A percentile compares a stretch with the other conserved stretches of the same genome.
These are phyloP conservation scores for Rhodotorula mucilaginosa DNA, from an alignment of 1,284 basidiomycete species.

Conservation along the genomic window DNA sequence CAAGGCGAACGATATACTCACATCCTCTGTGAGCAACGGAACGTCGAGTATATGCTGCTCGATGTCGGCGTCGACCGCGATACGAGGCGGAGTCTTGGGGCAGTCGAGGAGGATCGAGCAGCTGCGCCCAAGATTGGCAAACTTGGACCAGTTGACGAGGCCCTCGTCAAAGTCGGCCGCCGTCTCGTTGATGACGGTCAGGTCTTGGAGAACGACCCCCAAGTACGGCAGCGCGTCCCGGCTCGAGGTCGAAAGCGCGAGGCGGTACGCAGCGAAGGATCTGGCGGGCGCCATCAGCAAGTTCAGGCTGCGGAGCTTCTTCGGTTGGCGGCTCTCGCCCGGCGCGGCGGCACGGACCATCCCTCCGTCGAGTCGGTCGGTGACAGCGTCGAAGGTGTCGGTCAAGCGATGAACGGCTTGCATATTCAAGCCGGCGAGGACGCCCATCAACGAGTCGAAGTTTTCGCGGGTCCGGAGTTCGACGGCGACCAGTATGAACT, in stretches of 20 bases:
- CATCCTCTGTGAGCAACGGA: conserved; percentile 28
- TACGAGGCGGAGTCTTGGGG: conserved; percentile 32
- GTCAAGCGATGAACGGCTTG: conserved; percentile 45
- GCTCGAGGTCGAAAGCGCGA: conserved; percentile 44
- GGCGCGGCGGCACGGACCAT: neutral
- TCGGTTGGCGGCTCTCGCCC: conserved; percentile 33
- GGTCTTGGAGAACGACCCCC: conserved; percentile 47
- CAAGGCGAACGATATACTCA: neutral
- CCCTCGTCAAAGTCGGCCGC: conserved; percentile 45
- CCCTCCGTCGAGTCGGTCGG: conserved; percentile 34
- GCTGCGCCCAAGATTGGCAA: conserved; percentile 42
- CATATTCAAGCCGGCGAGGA: conserved; percentile 46
- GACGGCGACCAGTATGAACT: conserved; percentile 44
- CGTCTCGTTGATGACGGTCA: conserved; percentile 45
- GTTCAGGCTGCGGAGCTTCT: conserved; percentile 44
- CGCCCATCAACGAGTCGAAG: conserved; percentile 46
- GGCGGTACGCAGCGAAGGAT: conserved; percentile 45
- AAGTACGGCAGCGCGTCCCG: conserved; percentile 45
- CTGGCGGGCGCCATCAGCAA: conserved; percentile 43
- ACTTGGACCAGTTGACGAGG: conserved; percentile 47
- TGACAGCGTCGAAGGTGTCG: conserved; percentile 41
- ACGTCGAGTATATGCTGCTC: conserved; percentile 31
- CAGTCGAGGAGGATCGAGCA: conserved; percentile 44
- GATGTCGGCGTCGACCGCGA: conserved; percentile 35
- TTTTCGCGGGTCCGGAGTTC: conserved; percentile 45